phyloP scores from a whole-genome alignment of 768 basidiomycete genomes.

The Filobasidium wieringae region DNA sequence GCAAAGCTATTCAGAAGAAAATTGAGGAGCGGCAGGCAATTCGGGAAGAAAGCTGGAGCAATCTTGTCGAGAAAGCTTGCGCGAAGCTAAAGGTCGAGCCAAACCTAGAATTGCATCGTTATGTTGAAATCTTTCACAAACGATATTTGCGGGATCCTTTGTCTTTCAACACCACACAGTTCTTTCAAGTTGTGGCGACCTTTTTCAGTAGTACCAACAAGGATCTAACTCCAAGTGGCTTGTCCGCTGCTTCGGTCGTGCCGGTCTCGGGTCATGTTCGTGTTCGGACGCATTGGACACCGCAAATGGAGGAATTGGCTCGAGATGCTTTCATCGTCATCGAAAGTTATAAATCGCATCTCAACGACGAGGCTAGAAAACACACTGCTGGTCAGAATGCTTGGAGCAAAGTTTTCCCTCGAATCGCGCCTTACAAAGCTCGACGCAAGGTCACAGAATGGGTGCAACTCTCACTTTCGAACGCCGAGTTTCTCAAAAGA shows the following conservation, averaged over 20 bases:
- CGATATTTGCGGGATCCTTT: constrained; percentile 4
- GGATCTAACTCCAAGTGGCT: constrained; percentile 33
- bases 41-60: constrained; percentile 2
- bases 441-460: not conserved
- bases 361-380: constrained; percentile 6
- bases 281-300: constrained; percentile 64
- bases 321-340: constrained; percentile 75
- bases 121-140: constrained; percentile 6
- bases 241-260: not conserved
- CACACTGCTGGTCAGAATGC: constrained; percentile 42
- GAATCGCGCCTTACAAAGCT: not conserved
- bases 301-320: constrained; percentile 77
- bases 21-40: not conserved
- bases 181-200: not conserved
- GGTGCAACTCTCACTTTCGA: constrained; percentile 39
- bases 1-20: constrained; percentile 5
- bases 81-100: not conserved
- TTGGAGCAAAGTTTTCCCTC: constrained; percentile 8
- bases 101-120: not conserved
- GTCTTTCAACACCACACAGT: not conserved
- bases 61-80: not conserved
- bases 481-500: constrained; percentile 59
- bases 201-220: not conserved
- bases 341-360: constrained; percentile 47
- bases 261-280: constrained; percentile 27